Conservation (phyloP, 495 filamentous ascomycete genomes). For the Aspergillus panamensis region DNA sequence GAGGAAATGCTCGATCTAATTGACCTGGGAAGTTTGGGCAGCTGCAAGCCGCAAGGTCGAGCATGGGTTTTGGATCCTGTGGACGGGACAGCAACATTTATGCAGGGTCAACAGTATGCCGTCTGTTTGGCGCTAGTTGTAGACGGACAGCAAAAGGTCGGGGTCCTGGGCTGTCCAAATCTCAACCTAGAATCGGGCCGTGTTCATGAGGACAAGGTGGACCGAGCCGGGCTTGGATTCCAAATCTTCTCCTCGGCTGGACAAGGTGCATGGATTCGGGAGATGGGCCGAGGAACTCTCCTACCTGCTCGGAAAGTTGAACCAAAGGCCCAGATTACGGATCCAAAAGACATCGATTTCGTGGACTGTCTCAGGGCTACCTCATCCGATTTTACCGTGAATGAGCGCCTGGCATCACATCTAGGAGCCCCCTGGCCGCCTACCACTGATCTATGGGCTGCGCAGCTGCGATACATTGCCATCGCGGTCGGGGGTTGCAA, state of each 20-base stretch:
- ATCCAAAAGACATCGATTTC: conserved; percentile 41
- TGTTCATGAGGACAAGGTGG: conserved; percentile 47
- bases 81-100: conserved; percentile 66
- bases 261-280: conserved; percentile 51
- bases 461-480: conserved; percentile 62
- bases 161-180: conserved; percentile 57
- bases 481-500: conserved; percentile 59
- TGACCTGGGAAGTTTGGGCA: conserved; percentile 54
- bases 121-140: conserved; percentile 56
- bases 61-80: conserved; percentile 71
- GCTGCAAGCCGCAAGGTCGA: conserved; percentile 34
- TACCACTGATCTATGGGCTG: conserved; percentile 55
- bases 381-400: conserved; percentile 41
- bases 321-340: conserved; percentile 25
- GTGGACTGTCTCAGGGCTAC: conserved; percentile 43
- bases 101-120: conserved; percentile 60
- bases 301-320: conserved; percentile 37
- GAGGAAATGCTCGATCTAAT: conserved; percentile 60
- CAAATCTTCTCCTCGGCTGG: conserved; percentile 56
- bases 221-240: conserved; percentile 49
- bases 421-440: conserved; percentile 49
- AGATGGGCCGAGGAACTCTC: conserved; percentile 37
- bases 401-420: conserved; percentile 45
- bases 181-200: conserved; percentile 32
- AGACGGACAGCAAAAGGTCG: conserved; percentile 46